A percentile compares a stretch with the other conserved stretches of the same genome.
phyloP scores from a whole-genome alignment of 2,329 filamentous ascomycete genomes.

The Zopfia rhizophila region DNA sequence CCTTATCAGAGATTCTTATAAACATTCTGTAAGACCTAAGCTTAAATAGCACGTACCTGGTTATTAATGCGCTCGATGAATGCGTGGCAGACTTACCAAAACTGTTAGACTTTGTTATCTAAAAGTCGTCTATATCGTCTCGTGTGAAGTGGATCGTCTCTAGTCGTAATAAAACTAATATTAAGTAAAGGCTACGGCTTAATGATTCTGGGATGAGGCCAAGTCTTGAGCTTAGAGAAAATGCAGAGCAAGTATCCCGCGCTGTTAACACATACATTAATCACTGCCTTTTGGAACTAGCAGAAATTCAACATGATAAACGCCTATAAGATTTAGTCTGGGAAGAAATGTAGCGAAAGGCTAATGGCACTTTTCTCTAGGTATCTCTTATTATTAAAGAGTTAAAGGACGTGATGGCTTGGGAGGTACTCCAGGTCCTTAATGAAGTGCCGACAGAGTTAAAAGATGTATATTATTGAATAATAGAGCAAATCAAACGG shows the following conservation, averaged over 20 bases:
- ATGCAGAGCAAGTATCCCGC: conserved; percentile 36
- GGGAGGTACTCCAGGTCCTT: conserved; percentile 12
- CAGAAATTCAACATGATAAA: conserved; percentile 13
- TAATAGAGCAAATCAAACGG: conserved; percentile 9
- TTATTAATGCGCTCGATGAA: too few species aligned
- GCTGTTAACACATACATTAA: conserved; percentile 53
- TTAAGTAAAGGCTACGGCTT: too few species aligned
- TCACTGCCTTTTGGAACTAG: conserved; percentile 32
- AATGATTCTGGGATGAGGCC: conserved; percentile 31
- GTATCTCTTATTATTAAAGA: too few species aligned
- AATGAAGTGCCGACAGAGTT: conserved; percentile 13
- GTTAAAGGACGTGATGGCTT: conserved; percentile 16
- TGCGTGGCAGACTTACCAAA: too few species aligned
- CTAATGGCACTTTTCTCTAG: too few species aligned
- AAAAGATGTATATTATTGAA: conserved; percentile 12
- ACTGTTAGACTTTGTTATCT: too few species aligned
- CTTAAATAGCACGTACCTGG: too few species aligned
- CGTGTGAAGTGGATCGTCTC: too few species aligned
- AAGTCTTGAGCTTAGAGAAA: conserved; percentile 45
- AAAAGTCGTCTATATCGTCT: too few species aligned
- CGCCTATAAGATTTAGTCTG: conserved; percentile 2
- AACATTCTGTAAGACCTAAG: too few species aligned
- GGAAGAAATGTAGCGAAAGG: conserved; percentile 36
- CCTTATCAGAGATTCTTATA: too few species aligned
- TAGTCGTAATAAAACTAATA: too few species aligned